A percentile compares a stretch with the other conserved stretches of the same genome.
phyloP scores from a whole-genome alignment of 1,284 basidiomycete genomes.

The Tylopilus orsonianus region DNA sequence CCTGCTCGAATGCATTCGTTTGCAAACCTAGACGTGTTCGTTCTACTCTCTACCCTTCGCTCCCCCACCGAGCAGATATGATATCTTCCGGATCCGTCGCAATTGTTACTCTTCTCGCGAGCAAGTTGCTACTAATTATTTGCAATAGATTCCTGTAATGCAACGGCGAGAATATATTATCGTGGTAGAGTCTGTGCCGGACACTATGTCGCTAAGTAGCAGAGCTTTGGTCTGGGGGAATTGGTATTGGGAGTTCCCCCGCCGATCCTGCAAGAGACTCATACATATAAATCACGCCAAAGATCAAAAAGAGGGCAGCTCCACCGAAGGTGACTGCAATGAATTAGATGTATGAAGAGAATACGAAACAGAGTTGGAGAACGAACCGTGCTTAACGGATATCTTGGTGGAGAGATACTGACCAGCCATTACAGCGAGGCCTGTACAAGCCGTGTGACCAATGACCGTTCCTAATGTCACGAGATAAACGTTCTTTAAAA shows the following conservation, averaged over 20 bases:
- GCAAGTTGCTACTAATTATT: background rate
- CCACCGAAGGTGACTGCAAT: slow-evolving; percentile 44
- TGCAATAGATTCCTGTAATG: background rate
- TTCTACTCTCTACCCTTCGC: background rate
- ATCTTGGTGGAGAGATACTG: slow-evolving; percentile 92
- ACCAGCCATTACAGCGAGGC: slow-evolving; percentile 87
- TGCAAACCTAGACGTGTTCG: background rate
- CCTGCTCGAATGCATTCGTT: background rate
- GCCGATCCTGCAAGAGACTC: slow-evolving; percentile 36
- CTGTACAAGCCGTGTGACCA: slow-evolving; percentile 89
- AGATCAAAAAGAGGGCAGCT: slow-evolving; percentile 61
- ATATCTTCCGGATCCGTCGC: background rate
- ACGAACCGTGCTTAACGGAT: slow-evolving; percentile 89
- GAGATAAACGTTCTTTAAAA: slow-evolving; percentile 59
- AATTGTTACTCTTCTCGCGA: background rate
- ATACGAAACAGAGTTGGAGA: background rate
- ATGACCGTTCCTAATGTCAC: slow-evolving; percentile 89
- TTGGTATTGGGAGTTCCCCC: slow-evolving; percentile 21
- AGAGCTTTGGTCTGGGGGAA: slow-evolving; percentile 4
- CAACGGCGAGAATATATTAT: slow-evolving; percentile 1
- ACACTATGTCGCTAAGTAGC: slow-evolving; percentile 41
- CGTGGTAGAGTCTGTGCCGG: slow-evolving; percentile 34
- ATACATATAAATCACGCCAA: slow-evolving; percentile 50
- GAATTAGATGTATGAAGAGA: background rate
- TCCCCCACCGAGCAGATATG: background rate